Evolutionary conservation across 768 basidiomycete genomes (phyloP).

Genomic region (Botryobasidium botryosum): DNA sequence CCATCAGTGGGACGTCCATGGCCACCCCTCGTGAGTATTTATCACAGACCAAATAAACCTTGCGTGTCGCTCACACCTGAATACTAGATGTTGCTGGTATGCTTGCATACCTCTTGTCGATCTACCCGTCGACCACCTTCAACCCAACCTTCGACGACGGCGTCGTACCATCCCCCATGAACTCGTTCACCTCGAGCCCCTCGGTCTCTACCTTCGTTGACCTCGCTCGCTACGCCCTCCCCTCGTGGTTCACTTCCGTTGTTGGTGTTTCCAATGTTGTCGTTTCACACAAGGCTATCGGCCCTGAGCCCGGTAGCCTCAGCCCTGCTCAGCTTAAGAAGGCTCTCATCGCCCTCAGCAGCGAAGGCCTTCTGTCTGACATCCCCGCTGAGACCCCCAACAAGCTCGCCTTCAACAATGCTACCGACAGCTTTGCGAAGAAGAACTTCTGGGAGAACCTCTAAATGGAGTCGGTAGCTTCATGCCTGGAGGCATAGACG

Average conservation of each 20-base stretch:
- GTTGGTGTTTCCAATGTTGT: constrained; percentile 25
- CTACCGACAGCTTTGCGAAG: too few species aligned
- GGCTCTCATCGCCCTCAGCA: constrained; percentile 47
- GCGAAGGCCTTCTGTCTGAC: constrained; percentile 33
- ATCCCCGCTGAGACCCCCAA: constrained; percentile 41
- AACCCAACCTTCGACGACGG: constrained; percentile 25
- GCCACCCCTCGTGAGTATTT: constrained; percentile 54
- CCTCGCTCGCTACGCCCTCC: constrained; percentile 36
- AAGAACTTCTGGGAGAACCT: too few species aligned
- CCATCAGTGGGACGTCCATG: constrained; percentile 86
- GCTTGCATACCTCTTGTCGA: constrained; percentile 79
- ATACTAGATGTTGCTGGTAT: constrained; percentile 48
- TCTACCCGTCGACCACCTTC: constrained; percentile 57
- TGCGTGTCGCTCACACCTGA: neutral
- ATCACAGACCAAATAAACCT: neutral
- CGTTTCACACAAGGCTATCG: constrained; percentile 8
- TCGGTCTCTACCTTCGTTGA: constrained; percentile 34
- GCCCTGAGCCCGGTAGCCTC: constrained; percentile 26
- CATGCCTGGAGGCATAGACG: too few species aligned
- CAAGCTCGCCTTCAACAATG: constrained; percentile 69
- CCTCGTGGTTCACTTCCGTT: constrained; percentile 38
- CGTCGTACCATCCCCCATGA: constrained; percentile 1
- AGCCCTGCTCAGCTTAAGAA: constrained; percentile 62
- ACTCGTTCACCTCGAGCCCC: constrained; percentile 16
- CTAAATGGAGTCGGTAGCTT: too few species aligned